Evolutionary conservation across 2,329 filamentous ascomycete species (phyloP).

Genomic region (Aureobasidium zeae): DNA sequence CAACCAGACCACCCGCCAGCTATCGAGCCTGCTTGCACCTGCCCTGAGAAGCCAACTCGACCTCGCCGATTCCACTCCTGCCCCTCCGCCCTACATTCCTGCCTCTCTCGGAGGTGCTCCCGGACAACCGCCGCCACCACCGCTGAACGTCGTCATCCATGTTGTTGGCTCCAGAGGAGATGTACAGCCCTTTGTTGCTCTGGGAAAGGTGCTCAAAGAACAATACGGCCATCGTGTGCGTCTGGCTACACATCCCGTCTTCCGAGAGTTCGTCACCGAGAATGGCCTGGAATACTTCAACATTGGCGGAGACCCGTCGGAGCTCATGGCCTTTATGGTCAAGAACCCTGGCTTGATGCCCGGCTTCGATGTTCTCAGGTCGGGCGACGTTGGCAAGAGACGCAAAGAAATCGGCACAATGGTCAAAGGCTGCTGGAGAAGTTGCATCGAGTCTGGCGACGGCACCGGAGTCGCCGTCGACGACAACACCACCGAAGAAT

Average conservation of each 20-base stretch:
- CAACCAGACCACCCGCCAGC: constrained; percentile 56
- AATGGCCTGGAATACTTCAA: constrained; percentile 66
- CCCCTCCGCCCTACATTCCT: constrained; percentile 62
- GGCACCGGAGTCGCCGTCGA: constrained; percentile 23
- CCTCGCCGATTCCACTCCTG: constrained; percentile 36
- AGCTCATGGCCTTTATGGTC: constrained; percentile 50
- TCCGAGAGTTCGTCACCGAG: constrained; percentile 58
- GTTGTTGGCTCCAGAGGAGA: constrained; percentile 67
- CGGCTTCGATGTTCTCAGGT: constrained; percentile 20
- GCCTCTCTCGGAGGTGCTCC: constrained; percentile 59
- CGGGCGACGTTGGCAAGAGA: constrained; percentile 22
- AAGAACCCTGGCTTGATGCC: constrained; percentile 28
- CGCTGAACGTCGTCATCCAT: constrained; percentile 62
- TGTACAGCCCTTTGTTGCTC: constrained; percentile 65
- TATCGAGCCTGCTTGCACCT: constrained; percentile 59
- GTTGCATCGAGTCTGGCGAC: constrained; percentile 22
- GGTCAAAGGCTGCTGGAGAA: constrained; percentile 24
- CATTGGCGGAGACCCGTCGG: constrained; percentile 65
- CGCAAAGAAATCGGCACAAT: constrained; percentile 22
- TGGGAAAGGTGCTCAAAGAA: constrained; percentile 56
- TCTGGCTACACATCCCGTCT: constrained; percentile 62
- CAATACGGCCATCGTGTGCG: constrained; percentile 63
- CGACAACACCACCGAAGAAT: constrained; percentile 26
- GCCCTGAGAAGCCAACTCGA: constrained; percentile 50
- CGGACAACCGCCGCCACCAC: constrained; percentile 44